These are phyloP conservation scores for Plasmopara muralis DNA, from an alignment of 352 stramenopile genomes.

Conservation along the genomic window DNA sequence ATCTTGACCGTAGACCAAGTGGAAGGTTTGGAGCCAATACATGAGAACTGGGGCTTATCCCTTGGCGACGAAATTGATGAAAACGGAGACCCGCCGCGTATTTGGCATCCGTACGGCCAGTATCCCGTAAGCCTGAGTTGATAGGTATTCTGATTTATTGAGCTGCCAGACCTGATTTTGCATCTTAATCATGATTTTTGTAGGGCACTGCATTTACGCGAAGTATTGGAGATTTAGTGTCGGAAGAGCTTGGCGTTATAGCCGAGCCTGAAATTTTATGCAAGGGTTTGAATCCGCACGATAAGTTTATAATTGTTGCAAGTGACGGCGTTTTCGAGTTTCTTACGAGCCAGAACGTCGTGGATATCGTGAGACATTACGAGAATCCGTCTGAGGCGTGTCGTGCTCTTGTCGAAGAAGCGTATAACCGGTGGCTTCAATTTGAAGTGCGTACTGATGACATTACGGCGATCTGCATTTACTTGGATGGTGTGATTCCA, in stretches of 20 bases:
- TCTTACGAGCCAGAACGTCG: slow-evolving; percentile 90
- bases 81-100: slow-evolving; percentile 86
- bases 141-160: slow-evolving; percentile 8
- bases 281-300: slow-evolving; percentile 81
- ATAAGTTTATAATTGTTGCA: slow-evolving; percentile 90
- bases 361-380: slow-evolving; percentile 87
- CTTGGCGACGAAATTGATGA: slow-evolving; percentile 90
- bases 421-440: slow-evolving; percentile 91
- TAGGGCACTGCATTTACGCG: slow-evolving; percentile 98
- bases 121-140: slow-evolving; percentile 50
- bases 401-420: slow-evolving; percentile 84
- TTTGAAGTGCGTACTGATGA: slow-evolving; percentile 94
- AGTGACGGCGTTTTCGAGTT: slow-evolving; percentile 95
- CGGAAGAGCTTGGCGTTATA: slow-evolving; percentile 87
- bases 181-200: slow-evolving; percentile 8
- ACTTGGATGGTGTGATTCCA: slow-evolving; percentile 57
- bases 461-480: slow-evolving; percentile 90
- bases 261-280: slow-evolving; percentile 90
- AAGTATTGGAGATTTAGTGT: slow-evolving; percentile 93
- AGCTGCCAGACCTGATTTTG: slow-evolving; percentile 9
- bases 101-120: slow-evolving; percentile 87
- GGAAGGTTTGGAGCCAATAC: slow-evolving; percentile 87
- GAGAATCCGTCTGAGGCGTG: slow-evolving; percentile 86
- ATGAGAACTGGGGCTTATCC: slow-evolving; percentile 87
- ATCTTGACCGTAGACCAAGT: slow-evolving; percentile 95